Base-by-base conservation (phyloP, 768 basidiomycete species). In the Boletus subcaerulescens region DNA sequence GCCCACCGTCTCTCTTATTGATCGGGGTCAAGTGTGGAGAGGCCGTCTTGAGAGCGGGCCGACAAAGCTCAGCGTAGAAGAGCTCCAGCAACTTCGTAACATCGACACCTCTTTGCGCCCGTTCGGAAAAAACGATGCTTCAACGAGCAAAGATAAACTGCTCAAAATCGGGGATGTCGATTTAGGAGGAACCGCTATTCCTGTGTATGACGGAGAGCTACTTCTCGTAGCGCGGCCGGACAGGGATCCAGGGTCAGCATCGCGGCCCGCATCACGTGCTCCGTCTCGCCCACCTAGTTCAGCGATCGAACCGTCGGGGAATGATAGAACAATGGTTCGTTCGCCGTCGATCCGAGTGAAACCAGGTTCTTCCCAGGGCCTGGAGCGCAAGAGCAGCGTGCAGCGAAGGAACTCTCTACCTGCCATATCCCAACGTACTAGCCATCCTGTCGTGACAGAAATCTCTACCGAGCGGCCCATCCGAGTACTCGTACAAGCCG, bases 331-430 rank as follows among this genome's bases (percentile, higher is more conserved):
- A 5, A 63, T 87, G 12, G 72, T 75, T 15, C 80, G 90, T 12
- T 77, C 80, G 10, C 88, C 90, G 2, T 90, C 88, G 4, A 89
- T 92, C 49, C 84, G 91, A 18, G 87, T 91, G 45, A 89, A 85
- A 57, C 83, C 90, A 0, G 80, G 82, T 29, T 78, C 84, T 0
- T 83, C 84, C 0, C 82, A 87, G 29, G 80, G 82, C 0, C 61
- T 91, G 40, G 88, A 91, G 41, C 80, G 90, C n/a, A 91, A 92
- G 69, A 75, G 85, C 17, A 91, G 89, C 61, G 64, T 85, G 51
- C 84, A 87, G 1, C 80, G 88, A 17, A 77, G 91, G 18, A 91
- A 81, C 60, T 93, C 91, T 1, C 71, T 93, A 9, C 91, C 91
- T n/a, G 82, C 87, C 0, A 76, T 92, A 11, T 85, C 89, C 0